Evolutionary conservation across 257 asterid species (phyloP), one percentile per base, ranked within the genome.

Genomic region (Lithospermum erythrorhizon): DNA sequence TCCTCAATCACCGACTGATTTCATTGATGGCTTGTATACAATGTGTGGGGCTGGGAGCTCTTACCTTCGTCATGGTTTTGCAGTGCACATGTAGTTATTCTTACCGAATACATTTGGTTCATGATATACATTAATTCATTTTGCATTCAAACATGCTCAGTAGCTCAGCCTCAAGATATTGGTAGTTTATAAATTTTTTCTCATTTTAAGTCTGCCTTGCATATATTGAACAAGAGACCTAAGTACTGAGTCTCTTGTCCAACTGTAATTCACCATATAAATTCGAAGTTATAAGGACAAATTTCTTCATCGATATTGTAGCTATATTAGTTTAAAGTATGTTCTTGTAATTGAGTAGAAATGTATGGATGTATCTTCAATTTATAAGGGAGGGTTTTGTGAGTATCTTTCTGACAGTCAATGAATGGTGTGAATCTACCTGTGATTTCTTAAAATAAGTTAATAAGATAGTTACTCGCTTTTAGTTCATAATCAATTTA

Each of bases 31-130:
- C 3, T 68, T 91, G 74, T 86, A 69, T 62, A 91, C 98, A 20
- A 84, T 91, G 5, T 91, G 97, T 25, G 98, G 97, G 57, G 95
- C 98, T 51, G 98, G 98, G 62, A 88, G 97, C 81, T 91, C 98
- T 16, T 88, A 79, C 74, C 89, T 91, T 52, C 95, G 98, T 2
- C 90, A 91, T 70, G 98, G 97, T 68, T 91, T 75, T 67, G 97
- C 98, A 17, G 85, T 91, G 79, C 97, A 91, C 90, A 88, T 86
- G 97, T 91, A 86, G 82, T 68, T n/a, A n/a, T 71, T 53, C 9
- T 47, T 47, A 53, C 64, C 17, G n/a, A n/a, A n/a, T n/a, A n/a
- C n/a, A n/a, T n/a, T n/a, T n/a, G n/a, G n/a, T n/a, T n/a, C n/a
- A n/a, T n/a, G n/a, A n/a, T n/a, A n/a, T n/a, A n/a, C n/a, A n/a